These are phyloP conservation scores for Stenogyne calaminthoides DNA, from an alignment of 305 asterid species.

Conservation along the genomic window DNA sequence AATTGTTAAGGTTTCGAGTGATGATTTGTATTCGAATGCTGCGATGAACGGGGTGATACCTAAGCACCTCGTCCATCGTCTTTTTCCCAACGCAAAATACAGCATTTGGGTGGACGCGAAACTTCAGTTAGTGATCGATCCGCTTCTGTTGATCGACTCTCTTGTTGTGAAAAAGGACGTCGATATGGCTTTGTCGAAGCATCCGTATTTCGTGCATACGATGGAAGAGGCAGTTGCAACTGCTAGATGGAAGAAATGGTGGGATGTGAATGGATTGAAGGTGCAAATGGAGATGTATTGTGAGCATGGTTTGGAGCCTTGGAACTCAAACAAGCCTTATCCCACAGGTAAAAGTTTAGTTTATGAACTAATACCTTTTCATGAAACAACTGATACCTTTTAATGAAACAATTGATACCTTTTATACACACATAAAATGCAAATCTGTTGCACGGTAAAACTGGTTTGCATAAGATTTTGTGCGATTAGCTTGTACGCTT, in stretches of 20 bases:
- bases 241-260: constrained; percentile 91
- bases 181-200: constrained; percentile 80
- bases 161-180: constrained; percentile 47
- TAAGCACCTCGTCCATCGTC: constrained; percentile 70
- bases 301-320: constrained; percentile 74
- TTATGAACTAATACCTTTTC: too few species aligned
- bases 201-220: constrained; percentile 64
- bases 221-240: constrained; percentile 88
- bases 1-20: constrained; percentile 51
- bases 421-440: not conserved
- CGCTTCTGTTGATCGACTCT: constrained; percentile 68
- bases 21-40: constrained; percentile 52
- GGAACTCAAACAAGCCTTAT: constrained; percentile 69
- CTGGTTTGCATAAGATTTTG: not conserved
- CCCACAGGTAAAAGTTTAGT: constrained; percentile 56
- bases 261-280: constrained; percentile 67
- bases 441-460: not conserved
- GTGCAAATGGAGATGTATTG: constrained; percentile 81
- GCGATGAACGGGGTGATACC: constrained; percentile 88
- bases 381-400: not conserved
- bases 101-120: constrained; percentile 90
- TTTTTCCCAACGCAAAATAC: constrained; percentile 74
- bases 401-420: not conserved
- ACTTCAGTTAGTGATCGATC: constrained; percentile 77
- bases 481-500: too few species aligned